phyloP scores from a whole-genome alignment of 1,139 yeast species.

The Candida labiduridarum region DNA sequence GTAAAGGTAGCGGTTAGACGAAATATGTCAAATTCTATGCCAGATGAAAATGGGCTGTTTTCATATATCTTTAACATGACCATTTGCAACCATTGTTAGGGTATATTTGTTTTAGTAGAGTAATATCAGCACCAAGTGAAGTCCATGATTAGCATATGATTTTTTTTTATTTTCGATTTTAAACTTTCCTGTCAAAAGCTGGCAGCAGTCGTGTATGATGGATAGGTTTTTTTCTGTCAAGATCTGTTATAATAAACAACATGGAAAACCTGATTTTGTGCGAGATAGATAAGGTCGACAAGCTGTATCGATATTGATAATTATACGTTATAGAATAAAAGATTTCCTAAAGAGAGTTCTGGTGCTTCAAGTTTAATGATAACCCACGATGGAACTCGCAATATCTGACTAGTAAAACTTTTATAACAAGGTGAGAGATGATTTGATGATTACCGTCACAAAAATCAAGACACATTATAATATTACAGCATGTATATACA shows the following conservation, averaged over 20 bases:
- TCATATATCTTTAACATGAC: neutral
- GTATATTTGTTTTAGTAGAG: neutral
- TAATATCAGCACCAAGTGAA: neutral
- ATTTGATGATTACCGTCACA: too few relatives aligned
- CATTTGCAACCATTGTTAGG: neutral
- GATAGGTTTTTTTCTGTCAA: neutral
- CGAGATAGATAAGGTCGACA: too few relatives aligned
- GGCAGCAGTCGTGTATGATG: neutral
- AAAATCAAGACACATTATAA: too few relatives aligned
- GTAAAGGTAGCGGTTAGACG: too few relatives aligned
- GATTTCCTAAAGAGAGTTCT: too few relatives aligned
- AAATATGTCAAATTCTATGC: neutral
- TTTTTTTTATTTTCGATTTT: neutral
- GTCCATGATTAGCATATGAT: neutral
- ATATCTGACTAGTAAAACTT: too few relatives aligned
- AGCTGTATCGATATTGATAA: too few relatives aligned
- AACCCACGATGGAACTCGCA: neutral
- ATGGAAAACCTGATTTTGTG: too few relatives aligned
- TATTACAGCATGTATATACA: too few relatives aligned
- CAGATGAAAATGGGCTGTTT: neutral
- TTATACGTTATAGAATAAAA: too few relatives aligned
- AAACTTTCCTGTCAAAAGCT: neutral
- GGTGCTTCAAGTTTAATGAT: neutral
- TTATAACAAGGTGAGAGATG: too few relatives aligned
- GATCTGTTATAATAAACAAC: too few relatives aligned